Evolutionary conservation across 495 filamentous ascomycete species (phyloP), one percentile per base, ranked within the genome.

Genomic region (Hypoxylon trugodes): DNA sequence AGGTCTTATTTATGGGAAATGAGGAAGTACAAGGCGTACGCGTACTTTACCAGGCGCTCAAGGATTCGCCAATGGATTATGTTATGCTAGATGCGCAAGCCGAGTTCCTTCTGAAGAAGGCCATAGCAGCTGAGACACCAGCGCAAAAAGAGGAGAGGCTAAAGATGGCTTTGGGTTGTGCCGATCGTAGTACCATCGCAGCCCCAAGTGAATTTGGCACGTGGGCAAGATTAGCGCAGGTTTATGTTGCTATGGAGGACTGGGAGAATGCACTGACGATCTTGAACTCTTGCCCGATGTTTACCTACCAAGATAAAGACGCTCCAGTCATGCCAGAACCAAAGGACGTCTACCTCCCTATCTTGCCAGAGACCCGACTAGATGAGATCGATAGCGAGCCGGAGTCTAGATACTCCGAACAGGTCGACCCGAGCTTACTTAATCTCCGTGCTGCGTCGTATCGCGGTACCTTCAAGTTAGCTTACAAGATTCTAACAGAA

Each of bases 231-330:
- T 75, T 98, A 47, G 94, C 93, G 2, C 92, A 97, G 71, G 87
- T 98, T 16, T 98, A 98, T 57, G 88, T 98, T 45, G 83, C 87
- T 38, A 80, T 96, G 69, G 95, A 98, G 74, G 89, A 93, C 72
- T 98, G 94, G 91, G 95, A 97, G 66, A 82, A 87, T 43, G 95
- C 96, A 1, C 82, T 98, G 13, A 86, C 96, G 6, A 98, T 96
- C 4, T 81, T 98, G n/a, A 98, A 98, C 76, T 97, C 94, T 2
- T 98, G 96, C 62, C 95, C 95, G 3, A 98, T 98, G 95, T 98
- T 98, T 73, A 98, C 95, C 6, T 97, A 98, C 75, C 94, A 97
- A 73, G 95, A 98, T 73, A 97, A 97, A 66, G 95, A 98, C 72
- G 86, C 91, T 5, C 95, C 95, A 13, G 82, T 93, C 54, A 93